Conservation (phyloP, 2,329 filamentous ascomycete species). For the Dothistroma septosporum region DNA sequence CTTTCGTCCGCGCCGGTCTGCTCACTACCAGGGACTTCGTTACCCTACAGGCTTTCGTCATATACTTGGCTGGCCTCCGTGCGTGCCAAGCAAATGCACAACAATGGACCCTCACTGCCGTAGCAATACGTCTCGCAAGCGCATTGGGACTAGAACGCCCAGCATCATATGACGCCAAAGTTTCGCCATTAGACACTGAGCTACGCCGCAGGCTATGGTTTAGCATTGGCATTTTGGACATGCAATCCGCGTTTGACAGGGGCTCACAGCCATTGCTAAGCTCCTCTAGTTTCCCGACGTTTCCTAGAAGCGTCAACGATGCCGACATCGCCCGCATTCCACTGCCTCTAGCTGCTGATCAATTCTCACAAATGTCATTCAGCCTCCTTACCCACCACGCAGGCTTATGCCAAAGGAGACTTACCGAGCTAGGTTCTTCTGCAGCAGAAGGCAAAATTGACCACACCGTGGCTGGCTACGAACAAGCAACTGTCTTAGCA, state of each 20-base stretch:
- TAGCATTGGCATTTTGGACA: constrained; percentile 11
- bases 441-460: not conserved
- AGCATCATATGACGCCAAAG: not conserved
- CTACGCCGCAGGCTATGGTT: constrained; percentile 7
- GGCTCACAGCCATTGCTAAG: constrained; percentile 7
- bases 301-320: constrained; percentile 5
- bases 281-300: not conserved
- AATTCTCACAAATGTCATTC: constrained; percentile 11
- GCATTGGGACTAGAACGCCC: constrained; percentile 4
- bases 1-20: not conserved
- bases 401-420: constrained; percentile 6
- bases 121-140: constrained; percentile 7
- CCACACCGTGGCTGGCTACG: not conserved
- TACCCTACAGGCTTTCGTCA: constrained; percentile 9
- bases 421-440: constrained; percentile 5
- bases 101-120: constrained; percentile 9
- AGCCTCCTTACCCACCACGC: not conserved
- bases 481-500: not conserved
- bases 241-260: constrained; percentile 13
- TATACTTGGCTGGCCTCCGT: constrained; percentile 10
- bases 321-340: not conserved
- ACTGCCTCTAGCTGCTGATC: too few species aligned
- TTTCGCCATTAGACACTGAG: not conserved
- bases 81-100: constrained; percentile 11
- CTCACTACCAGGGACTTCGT: constrained; percentile 3